A percentile compares a stretch with the other conserved stretches of the same genome.
phyloP scores from a whole-genome alignment of 106 monocot species.

The Dendrobium chrysotoxum region DNA sequence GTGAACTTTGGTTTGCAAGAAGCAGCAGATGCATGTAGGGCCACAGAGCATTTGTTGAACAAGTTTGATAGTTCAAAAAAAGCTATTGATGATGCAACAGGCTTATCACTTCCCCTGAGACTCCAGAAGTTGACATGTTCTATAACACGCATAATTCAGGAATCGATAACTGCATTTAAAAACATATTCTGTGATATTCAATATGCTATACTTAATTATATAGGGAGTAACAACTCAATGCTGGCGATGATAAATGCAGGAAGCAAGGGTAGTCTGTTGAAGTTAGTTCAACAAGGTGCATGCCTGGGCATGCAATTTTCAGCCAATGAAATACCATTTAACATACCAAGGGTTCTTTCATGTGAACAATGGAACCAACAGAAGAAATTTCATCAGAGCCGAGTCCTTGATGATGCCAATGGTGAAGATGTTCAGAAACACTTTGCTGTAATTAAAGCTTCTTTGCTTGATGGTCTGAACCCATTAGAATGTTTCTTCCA shows the following conservation, averaged over 20 bases:
- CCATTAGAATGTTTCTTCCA: constrained; percentile 78
- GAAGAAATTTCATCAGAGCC: constrained; percentile 11
- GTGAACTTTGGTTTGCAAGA: constrained; percentile 52
- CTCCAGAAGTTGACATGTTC: constrained; percentile 6
- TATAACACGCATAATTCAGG: constrained; percentile 13
- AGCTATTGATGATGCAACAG: constrained; percentile 21
- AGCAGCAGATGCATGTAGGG: constrained; percentile 36
- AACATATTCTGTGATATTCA: constrained; percentile 59
- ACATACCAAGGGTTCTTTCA: constrained; percentile 25
- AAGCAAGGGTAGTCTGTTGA: constrained; percentile 71
- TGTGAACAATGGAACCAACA: constrained; percentile 35
- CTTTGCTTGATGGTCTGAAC: constrained; percentile 83
- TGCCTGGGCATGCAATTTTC: constrained; percentile 76
- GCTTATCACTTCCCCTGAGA: constrained; percentile 7
- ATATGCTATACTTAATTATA: constrained; percentile 34
- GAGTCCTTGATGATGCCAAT: not conserved
- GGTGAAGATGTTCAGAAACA: constrained; percentile 14
- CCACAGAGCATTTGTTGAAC: constrained; percentile 34
- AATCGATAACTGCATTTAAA: constrained; percentile 55
- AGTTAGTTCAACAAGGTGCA: constrained; percentile 69
- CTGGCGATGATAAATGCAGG: constrained; percentile 75
- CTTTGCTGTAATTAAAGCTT: constrained; percentile 48
- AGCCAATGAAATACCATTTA: constrained; percentile 31
- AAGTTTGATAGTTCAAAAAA: constrained; percentile 16
- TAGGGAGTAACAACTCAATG: constrained; percentile 59